Evolutionary conservation across 495 filamentous ascomycete genomes (phyloP), one percentile per base, ranked within the genome.

Genomic region (Penicillium bovifimosum): DNA sequence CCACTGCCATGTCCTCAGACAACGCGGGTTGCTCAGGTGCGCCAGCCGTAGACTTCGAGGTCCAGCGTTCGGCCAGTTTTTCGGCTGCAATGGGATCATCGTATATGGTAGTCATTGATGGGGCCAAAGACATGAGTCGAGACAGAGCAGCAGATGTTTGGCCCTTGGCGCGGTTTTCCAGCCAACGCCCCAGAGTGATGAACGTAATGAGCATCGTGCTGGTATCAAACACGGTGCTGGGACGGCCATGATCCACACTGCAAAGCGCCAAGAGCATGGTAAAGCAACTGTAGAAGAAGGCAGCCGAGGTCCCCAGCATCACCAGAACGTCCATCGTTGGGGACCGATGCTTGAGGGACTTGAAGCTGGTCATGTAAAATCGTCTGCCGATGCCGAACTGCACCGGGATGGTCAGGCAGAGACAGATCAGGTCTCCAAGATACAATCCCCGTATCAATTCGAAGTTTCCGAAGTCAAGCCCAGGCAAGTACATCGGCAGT

Each of bases 161-260:
- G 3, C 93, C 93, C 69, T 99, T 99, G 16, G 93, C 93, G 11
- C 87, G 77, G 59, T 97, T 99, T 67, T 99, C 93, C 8, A 99
- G 67, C 74, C 87, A 97, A 31, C 93, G 83, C 20, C 93, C 91
- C 3, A 99, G 74, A 0, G 88, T 88, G 67, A 96, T 89, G 68
- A 97, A 97, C 0, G 90, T 96, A 63, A 99, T 96, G 18, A 99
- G 80, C 95, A 97, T 99, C 18, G 90, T 96, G 65, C 91, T 96
- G 0, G 93, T 99, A 58, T 99, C 93, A 56, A 97, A 99, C 3
- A 97, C 86, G 6, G 88, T 96, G 48, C 80, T 83, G 2, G 93
- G 93, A 17, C 85, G 79, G 7, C 74, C 78, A 60, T 96, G 91
- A 5, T 88, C 84, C 7, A 77, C 69, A 29, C 77, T 72, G 3